Percentiles rank a stretch among this genome's conserved stretches.
Conservation (phyloP, 2,329 filamentous ascomycete species). For the Scedosporium boydii region DNA sequence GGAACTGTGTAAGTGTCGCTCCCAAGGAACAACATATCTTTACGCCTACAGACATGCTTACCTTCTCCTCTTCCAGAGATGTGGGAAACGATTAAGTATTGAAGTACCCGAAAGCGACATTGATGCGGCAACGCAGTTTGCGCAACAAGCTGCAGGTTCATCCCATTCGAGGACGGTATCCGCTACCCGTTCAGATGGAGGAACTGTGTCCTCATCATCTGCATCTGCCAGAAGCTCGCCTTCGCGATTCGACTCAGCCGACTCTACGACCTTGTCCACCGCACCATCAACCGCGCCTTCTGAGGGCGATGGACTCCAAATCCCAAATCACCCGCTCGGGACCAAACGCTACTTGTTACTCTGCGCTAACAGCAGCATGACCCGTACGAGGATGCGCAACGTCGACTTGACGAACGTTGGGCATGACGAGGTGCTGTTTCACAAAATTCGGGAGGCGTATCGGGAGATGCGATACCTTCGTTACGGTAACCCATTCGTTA, state of each 20-base stretch:
- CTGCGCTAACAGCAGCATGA: neutral
- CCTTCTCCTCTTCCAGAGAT: neutral
- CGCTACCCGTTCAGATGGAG: neutral
- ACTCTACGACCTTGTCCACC: neutral
- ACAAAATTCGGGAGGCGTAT: neutral
- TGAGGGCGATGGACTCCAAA: neutral
- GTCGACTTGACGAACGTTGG: neutral
- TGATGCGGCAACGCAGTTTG: neutral
- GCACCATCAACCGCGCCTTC: neutral
- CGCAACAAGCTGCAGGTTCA: neutral
- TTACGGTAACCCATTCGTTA: neutral
- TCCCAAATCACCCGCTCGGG: neutral
- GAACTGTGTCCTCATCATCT: neutral
- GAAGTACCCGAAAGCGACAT: neutral
- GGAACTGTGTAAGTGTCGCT: no score
- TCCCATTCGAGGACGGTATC: neutral
- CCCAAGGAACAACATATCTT: no score
- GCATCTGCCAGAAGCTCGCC: neutral
- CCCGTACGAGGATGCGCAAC: neutral
- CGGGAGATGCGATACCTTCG: no score
- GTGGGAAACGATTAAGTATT: neutral
- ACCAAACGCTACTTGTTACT: neutral
- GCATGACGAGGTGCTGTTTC: neutral
- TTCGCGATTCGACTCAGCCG: neutral
- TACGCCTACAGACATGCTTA: no score